phyloP scores from a whole-genome alignment of 352 stramenopile species.

The Globisporangium iwayamae region DNA sequence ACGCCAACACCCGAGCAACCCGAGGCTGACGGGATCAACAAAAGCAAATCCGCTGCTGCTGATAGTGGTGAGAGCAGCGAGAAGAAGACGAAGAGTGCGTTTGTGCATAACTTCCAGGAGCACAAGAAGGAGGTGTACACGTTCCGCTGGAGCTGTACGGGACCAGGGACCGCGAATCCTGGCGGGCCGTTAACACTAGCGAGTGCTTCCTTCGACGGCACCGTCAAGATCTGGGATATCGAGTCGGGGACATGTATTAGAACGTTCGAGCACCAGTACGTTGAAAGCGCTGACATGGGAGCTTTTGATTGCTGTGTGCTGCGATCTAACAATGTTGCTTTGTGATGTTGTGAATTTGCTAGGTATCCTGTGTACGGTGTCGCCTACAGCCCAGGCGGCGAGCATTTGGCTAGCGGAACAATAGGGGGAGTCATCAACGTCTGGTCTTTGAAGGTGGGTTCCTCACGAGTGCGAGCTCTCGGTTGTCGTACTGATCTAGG shows the following conservation, averaged over 20 bases:
- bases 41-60: slow-evolving; percentile 18
- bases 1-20: slow-evolving; percentile 23
- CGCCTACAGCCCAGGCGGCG: slow-evolving; percentile 84
- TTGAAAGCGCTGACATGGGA: slow-evolving; percentile 18
- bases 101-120: slow-evolving; percentile 84
- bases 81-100: slow-evolving; percentile 29
- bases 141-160: slow-evolving; percentile 90
- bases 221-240: slow-evolving; percentile 94
- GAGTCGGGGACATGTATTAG: slow-evolving; percentile 87
- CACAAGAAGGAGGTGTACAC: slow-evolving; percentile 94
- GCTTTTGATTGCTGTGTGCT: slow-evolving; percentile 8
- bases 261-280: slow-evolving; percentile 92
- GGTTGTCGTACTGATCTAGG: slow-evolving; percentile 15
- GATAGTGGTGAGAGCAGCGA: slow-evolving; percentile 11
- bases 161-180: slow-evolving; percentile 56
- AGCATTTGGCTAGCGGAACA: slow-evolving; percentile 96
- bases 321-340: slow-evolving; percentile 19
- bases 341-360: slow-evolving; percentile 9
- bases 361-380: slow-evolving; percentile 87
- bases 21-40: slow-evolving; percentile 26
- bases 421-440: slow-evolving; percentile 97
- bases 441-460: slow-evolving; percentile 93
- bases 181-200: slow-evolving; percentile 82
- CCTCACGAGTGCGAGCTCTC: neutral
- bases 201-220: slow-evolving; percentile 95